These are phyloP conservation scores for Cryptococcus sp. DNA, from an alignment of 1,284 basidiomycete genomes.

Conservation along the genomic window DNA sequence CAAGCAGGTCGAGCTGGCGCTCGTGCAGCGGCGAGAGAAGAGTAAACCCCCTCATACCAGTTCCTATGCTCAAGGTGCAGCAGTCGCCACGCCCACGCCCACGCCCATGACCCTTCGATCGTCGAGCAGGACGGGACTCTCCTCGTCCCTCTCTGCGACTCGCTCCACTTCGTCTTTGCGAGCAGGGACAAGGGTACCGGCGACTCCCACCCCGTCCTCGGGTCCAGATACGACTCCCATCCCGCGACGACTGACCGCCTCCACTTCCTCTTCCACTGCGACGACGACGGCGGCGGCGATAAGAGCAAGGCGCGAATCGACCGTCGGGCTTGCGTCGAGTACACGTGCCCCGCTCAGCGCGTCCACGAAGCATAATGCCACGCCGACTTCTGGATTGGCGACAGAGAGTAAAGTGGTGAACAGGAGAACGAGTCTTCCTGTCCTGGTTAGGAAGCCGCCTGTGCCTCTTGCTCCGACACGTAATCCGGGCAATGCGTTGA, in stretches of 20 bases:
- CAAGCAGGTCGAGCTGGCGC: conserved; percentile 32
- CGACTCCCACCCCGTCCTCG: conserved; percentile 16
- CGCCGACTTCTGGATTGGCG: neutral
- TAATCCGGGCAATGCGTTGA: too few relatives aligned
- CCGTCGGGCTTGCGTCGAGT: neutral
- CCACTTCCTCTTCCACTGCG: conserved; percentile 1
- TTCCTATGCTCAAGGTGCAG: too few relatives aligned
- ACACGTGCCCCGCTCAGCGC: conserved; percentile 17
- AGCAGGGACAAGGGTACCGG: conserved; percentile 6
- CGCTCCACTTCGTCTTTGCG: neutral
- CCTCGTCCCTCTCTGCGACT: neutral
- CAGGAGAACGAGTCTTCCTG: conserved; percentile 31
- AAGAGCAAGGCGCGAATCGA: conserved; percentile 7
- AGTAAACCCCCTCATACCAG: neutral
- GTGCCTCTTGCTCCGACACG: too few relatives aligned
- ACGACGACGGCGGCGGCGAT: neutral
- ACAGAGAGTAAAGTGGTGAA: neutral
- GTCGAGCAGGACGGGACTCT: too few relatives aligned
- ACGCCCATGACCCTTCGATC: neutral
- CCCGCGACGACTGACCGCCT: conserved; percentile 13
- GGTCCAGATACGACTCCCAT: conserved; percentile 12
- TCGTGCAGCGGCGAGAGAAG: conserved; percentile 24
- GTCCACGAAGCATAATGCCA: conserved; percentile 24
- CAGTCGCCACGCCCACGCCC: neutral
- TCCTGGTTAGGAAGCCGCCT: conserved; percentile 9